Conservation (phyloP, 2,329 filamentous ascomycete species). For the Stachybotrys echinatus region DNA sequence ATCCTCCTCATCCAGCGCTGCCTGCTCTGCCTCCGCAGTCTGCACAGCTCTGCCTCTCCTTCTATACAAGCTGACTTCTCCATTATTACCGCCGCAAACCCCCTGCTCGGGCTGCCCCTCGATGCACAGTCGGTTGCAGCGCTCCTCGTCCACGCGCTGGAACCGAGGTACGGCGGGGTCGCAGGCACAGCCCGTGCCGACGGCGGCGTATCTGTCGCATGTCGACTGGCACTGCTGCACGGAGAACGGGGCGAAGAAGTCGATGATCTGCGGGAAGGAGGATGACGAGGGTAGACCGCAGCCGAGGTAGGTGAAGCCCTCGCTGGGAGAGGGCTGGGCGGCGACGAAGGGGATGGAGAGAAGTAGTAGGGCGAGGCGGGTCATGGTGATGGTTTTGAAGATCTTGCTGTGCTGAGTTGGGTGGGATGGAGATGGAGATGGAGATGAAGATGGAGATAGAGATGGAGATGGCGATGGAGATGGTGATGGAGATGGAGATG, state of each 20-base stretch:
- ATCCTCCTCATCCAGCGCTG: background rate
- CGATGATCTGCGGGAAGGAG: slow-evolving; percentile 10
- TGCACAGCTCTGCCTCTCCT: background rate
- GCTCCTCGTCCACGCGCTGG: background rate
- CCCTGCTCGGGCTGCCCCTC: background rate
- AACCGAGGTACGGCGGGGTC: background rate
- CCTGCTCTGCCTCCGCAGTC: background rate
- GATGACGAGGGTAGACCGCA: slow-evolving; percentile 16
- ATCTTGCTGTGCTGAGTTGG: background rate
- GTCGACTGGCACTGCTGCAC: slow-evolving; percentile 13
- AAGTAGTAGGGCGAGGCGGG: background rate
- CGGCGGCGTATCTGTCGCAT: slow-evolving; percentile 14
- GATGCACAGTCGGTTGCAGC: background rate
- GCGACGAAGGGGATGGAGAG: slow-evolving; percentile 17
- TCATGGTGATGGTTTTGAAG: background rate
- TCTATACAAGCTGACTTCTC: background rate
- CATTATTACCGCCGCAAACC: background rate
- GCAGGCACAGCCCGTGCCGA: slow-evolving; percentile 17
- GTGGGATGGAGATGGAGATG: background rate
- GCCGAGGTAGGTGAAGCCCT: slow-evolving; percentile 19
- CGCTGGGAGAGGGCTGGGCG: slow-evolving; percentile 12
- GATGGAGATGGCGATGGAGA: too few relatives aligned
- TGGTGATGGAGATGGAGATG: too few relatives aligned
- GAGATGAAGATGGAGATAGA: too few relatives aligned
- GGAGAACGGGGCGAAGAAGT: slow-evolving; percentile 11